These are phyloP conservation scores for Coemansia sp. DNA, from an alignment of 192 early-diverging fungal species.

Conservation along the genomic window DNA sequence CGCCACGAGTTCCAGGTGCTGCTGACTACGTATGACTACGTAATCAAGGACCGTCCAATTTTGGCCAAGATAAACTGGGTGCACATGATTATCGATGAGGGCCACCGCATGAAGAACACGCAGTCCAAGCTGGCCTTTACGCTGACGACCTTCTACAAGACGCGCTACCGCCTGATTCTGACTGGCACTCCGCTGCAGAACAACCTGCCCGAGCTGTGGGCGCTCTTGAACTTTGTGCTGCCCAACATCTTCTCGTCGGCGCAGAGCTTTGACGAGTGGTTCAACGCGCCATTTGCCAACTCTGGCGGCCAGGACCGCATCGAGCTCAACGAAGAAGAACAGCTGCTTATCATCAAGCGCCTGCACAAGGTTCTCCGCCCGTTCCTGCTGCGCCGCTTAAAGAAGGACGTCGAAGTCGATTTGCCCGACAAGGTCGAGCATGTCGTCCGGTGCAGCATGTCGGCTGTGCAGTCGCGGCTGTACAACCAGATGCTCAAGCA, in stretches of 20 bases:
- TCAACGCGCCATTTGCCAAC: slow-evolving; percentile 90
- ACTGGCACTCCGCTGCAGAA: slow-evolving; percentile 99
- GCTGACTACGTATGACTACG: slow-evolving; percentile 96
- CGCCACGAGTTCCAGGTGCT: slow-evolving; percentile 88
- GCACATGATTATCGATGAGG: slow-evolving; percentile 98
- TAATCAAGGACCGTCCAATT: slow-evolving; percentile 86
- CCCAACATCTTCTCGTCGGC: slow-evolving; percentile 96
- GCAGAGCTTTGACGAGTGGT: slow-evolving; percentile 99
- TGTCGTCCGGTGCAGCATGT: slow-evolving; percentile 90
- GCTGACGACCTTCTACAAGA: slow-evolving; percentile 84
- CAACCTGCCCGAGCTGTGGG: slow-evolving; percentile 96
- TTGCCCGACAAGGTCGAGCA: slow-evolving; percentile 96
- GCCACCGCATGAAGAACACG: slow-evolving; percentile 98
- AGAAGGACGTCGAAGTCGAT: slow-evolving; percentile 98
- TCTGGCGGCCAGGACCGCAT: slow-evolving; percentile 82
- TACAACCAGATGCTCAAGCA: slow-evolving; percentile 85
- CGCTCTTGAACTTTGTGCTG: slow-evolving; percentile 92
- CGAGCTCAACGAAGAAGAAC: slow-evolving; percentile 97
- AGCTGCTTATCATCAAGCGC: slow-evolving; percentile 91
- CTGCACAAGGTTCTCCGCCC: slow-evolving; percentile 97
- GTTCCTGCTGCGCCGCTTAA: slow-evolving; percentile 92
- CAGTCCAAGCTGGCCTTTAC: slow-evolving; percentile 82
- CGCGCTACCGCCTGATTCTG: slow-evolving; percentile 90
- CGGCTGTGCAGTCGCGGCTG: slow-evolving; percentile 77
- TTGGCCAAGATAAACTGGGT: slow-evolving; percentile 93